Percentiles rank a stretch among this genome's conserved stretches.
These are phyloP conservation scores for Aphanocladium album DNA, from an alignment of 2,329 filamentous ascomycete species.

Conservation along the genomic window DNA sequence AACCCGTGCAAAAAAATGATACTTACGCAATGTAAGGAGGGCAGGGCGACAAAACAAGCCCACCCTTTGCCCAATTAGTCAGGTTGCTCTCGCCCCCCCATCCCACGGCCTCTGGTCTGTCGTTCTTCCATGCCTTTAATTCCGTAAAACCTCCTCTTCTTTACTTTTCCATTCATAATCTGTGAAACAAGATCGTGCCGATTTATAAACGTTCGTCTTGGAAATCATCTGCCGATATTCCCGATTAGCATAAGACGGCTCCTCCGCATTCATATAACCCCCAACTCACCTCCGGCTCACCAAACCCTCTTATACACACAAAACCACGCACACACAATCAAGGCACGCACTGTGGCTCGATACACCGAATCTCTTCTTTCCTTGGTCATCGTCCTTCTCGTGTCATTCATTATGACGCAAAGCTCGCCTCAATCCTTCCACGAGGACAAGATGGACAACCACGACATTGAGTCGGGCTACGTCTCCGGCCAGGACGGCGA, in stretches of 20 bases:
- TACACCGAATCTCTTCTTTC: slow-evolving; percentile 16
- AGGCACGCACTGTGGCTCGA: slow-evolving; percentile 10
- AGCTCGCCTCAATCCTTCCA: slow-evolving; percentile 36
- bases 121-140: background rate
- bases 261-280: background rate
- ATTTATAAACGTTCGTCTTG: background rate
- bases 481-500: slow-evolving; percentile 49
- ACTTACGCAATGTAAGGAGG: slow-evolving; percentile 3
- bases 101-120: background rate
- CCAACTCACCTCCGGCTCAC: background rate
- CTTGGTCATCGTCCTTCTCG: slow-evolving; percentile 21
- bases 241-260: background rate
- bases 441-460: slow-evolving; percentile 37
- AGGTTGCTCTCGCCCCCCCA: slow-evolving; percentile 2
- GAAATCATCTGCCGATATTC: background rate
- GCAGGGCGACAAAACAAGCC: background rate
- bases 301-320: background rate
- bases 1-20: background rate
- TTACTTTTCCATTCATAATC: background rate
- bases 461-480: slow-evolving; percentile 76
- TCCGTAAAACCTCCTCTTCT: background rate
- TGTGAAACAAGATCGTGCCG: background rate
- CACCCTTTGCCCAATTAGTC: slow-evolving; percentile 12
- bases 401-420: slow-evolving; percentile 32
- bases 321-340: background rate